Conservation (phyloP, 2,329 filamentous ascomycete species). For the Cytospora chrysosperma region DNA sequence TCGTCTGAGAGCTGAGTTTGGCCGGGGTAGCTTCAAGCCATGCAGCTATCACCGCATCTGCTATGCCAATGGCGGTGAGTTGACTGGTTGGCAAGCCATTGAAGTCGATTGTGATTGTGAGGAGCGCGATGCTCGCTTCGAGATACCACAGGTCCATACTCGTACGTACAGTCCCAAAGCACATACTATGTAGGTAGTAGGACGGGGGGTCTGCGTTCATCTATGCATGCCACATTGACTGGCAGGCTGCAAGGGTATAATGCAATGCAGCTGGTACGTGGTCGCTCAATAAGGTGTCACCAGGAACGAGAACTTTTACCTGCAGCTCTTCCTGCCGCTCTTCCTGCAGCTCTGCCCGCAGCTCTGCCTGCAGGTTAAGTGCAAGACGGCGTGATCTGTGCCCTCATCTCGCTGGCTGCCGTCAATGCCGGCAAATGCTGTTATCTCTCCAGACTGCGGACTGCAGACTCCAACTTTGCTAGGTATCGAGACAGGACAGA, state of each 20-base stretch:
- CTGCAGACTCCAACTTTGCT: no score
- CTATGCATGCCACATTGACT: not conserved
- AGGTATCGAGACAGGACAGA: no score
- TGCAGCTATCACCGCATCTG: not conserved
- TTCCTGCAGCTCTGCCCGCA: slow-evolving; percentile 12
- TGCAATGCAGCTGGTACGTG: slow-evolving; percentile 24
- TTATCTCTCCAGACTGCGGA: not conserved
- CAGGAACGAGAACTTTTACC: slow-evolving; percentile 13
- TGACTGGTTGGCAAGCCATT: not conserved
- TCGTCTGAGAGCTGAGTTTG: not conserved
- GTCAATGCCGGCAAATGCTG: not conserved
- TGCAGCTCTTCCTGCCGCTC: slow-evolving; percentile 12
- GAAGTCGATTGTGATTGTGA: not conserved
- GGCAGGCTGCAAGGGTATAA: slow-evolving; percentile 3
- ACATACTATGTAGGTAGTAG: no score
- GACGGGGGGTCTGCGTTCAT: not conserved
- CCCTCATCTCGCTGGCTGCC: not conserved
- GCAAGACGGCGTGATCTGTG: slow-evolving; percentile 5
- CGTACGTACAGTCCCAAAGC: no score
- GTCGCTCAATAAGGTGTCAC: slow-evolving; percentile 12
- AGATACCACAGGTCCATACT: no score
- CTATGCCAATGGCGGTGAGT: not conserved
- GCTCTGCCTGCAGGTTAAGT: slow-evolving; percentile 15
- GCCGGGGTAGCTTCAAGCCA: not conserved
- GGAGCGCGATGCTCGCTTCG: not conserved